A percentile compares a stretch with the other conserved stretches of the same genome.
phyloP scores from a whole-genome alignment of 2,329 filamentous ascomycete genomes.

The Ascochyta pisi region DNA sequence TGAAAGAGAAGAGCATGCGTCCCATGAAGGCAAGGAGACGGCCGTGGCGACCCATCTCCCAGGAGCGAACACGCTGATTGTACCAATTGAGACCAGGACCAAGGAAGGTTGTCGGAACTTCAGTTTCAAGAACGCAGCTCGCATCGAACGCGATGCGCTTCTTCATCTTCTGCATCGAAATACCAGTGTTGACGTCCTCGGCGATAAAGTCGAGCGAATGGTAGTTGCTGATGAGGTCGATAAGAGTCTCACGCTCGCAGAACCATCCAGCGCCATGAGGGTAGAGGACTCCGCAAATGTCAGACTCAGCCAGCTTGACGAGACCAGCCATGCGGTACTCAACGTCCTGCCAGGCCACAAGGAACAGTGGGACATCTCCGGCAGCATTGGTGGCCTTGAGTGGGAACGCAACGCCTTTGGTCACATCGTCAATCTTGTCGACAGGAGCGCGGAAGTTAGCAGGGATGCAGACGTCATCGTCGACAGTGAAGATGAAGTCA shows the following conservation, averaged over 20 bases:
- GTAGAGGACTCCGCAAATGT: constrained; percentile 24
- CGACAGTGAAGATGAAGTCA: constrained; percentile 26
- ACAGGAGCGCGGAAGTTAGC: constrained; percentile 19
- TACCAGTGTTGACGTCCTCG: constrained; percentile 24
- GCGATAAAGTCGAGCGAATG: constrained; percentile 31
- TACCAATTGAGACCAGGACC: constrained; percentile 28
- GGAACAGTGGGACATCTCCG: constrained; percentile 15
- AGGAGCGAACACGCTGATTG: constrained; percentile 23
- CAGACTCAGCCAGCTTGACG: constrained; percentile 21
- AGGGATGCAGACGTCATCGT: constrained; percentile 27
- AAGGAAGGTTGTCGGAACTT: constrained; percentile 27
- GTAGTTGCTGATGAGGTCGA: constrained; percentile 24
- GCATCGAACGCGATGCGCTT: constrained; percentile 27
- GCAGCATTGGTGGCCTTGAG: constrained; percentile 24
- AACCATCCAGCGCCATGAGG: constrained; percentile 31
- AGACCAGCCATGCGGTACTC: background rate
- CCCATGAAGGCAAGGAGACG: constrained; percentile 23
- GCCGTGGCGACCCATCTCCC: constrained; percentile 30
- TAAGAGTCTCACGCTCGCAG: constrained; percentile 23
- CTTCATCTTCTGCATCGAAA: constrained; percentile 24
- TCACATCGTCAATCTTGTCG: constrained; percentile 20
- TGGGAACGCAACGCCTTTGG: constrained; percentile 26
- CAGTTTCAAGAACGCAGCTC: constrained; percentile 23
- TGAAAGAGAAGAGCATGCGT: constrained; percentile 20
- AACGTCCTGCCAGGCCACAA: constrained; percentile 24